These are phyloP conservation scores for Mycena epipterygia DNA, from an alignment of 768 basidiomycete genomes.

Conservation along the genomic window DNA sequence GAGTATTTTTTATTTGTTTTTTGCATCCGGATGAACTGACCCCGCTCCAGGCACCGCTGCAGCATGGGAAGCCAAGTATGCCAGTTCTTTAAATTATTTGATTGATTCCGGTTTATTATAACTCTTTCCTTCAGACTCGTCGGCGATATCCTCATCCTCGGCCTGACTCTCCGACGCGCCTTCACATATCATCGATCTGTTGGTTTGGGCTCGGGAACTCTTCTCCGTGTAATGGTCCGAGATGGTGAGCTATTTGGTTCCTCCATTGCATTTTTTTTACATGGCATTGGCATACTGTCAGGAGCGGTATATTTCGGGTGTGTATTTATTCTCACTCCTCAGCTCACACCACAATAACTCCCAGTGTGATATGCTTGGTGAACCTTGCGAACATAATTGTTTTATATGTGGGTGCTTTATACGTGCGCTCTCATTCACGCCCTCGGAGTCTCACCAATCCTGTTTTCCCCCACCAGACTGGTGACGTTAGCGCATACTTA, in stretches of 20 bases:
- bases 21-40: not conserved
- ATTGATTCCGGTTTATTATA: not conserved
- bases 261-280: not conserved
- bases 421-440: not conserved
- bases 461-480: too few relatives aligned
- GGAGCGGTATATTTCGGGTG: constrained; percentile 15
- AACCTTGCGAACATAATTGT: not conserved
- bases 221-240: constrained; percentile 2
- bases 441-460: not conserved
- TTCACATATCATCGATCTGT: not conserved
- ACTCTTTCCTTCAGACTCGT: not conserved
- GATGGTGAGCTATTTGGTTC: not conserved
- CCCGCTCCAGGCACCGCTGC: not conserved
- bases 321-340: not conserved
- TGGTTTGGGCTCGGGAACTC: not conserved
- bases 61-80: constrained; percentile 1
- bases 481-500: not conserved
- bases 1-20: not conserved
- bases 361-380: not conserved
- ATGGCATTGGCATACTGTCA: not conserved
- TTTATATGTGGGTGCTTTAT: not conserved
- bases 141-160: constrained; percentile 11
- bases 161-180: constrained; percentile 8
- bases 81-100: not conserved
- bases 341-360: not conserved